Conservation (phyloP, 2,329 filamentous ascomycete species). For the Apiospora phragmitis region DNA sequence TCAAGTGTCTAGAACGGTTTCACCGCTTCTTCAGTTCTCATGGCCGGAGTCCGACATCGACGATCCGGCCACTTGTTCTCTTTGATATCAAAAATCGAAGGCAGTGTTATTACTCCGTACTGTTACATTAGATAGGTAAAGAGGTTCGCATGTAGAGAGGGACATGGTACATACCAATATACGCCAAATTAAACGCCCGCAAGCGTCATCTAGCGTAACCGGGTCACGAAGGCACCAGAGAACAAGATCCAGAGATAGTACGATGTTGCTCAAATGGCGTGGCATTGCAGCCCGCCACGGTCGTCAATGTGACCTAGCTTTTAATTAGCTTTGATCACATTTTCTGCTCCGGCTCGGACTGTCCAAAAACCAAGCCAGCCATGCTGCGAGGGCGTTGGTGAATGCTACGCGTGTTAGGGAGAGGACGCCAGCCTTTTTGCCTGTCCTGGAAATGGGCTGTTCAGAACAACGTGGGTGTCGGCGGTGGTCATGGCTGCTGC, state of each 20-base stretch:
- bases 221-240: background rate
- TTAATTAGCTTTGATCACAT: background rate
- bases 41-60: background rate
- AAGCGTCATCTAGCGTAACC: constrained; percentile 3
- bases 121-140: background rate
- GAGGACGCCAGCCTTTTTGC: background rate
- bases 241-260: background rate
- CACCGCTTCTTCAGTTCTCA: background rate
- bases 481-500: background rate
- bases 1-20: background rate
- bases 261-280: constrained; percentile 4
- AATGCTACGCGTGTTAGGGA: background rate
- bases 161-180: background rate
- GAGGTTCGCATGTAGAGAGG: background rate
- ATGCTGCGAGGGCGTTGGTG: background rate
- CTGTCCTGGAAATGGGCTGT: background rate
- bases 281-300: background rate
- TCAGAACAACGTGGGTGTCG: background rate
- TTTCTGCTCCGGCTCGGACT: background rate
- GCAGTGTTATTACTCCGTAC: background rate
- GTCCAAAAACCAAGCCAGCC: background rate
- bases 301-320: background rate
- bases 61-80: background rate
- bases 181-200: constrained; percentile 4
- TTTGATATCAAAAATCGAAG: background rate